Base-by-base conservation (phyloP, 768 basidiomycete species). In the Pisolithus tinctorius region DNA sequence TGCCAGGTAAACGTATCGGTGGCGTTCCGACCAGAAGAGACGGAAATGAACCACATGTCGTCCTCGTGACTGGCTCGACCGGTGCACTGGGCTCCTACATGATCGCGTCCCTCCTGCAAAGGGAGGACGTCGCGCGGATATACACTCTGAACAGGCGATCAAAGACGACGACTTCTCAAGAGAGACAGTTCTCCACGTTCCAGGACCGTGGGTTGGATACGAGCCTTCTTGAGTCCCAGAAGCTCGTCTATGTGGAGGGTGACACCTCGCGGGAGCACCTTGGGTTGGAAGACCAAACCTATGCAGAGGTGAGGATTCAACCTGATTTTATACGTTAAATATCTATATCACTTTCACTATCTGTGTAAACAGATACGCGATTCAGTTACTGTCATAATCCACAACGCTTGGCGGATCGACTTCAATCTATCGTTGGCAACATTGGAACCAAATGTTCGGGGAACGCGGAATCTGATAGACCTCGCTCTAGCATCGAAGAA, bases 391-490 rank as follows among this genome's bases (percentile, higher is more conserved):
- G 49, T 54, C 13, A 69, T 78, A 52, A 68, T 77, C 10, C 75
- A 78, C 48, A 73, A 69, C 45, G 75, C 76, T 7, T 79, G 78
- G 79, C 66, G 64, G 1, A 63, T 80, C 23, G 75, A 80, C 59
- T 77, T 82, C 63, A 77, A 77, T 50, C 68, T 79, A 2, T 68
- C 71, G 10, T 60, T 81, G 29, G 62, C 69, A 0, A 79, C 78
- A 3, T 82, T 81, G 48, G 78, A 81, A 52, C 55, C 71, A 4
- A 74, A 78, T 55, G 63, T 82, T 31, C 63, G 61, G 17, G 75
- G 75, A 25, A 75, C 72, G 3, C 67, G 75, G 27, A 74, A 74
- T 55, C 66, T 81, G 17, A 61, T 80, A 38, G 72, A 74, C 50
- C 57, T 47, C 50, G 67, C 70, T 5, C 65, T 69, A 0, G 59